phyloP scores from a whole-genome alignment of 768 basidiomycete species.

The Rhodocollybia butyracea region DNA sequence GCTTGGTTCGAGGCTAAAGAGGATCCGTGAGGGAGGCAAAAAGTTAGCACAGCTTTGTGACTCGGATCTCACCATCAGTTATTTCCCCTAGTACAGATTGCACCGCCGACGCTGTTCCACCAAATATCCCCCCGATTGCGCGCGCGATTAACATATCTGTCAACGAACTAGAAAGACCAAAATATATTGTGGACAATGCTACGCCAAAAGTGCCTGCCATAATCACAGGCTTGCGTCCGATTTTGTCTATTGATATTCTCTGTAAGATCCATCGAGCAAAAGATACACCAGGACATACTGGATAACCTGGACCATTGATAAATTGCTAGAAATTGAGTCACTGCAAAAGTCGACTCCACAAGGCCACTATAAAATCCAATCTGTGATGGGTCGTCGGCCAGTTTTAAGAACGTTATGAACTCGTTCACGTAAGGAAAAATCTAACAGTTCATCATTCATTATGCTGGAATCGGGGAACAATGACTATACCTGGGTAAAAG shows the following conservation, averaged over 20 bases:
- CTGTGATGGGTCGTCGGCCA: constrained; percentile 55
- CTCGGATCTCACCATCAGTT: constrained; percentile 36
- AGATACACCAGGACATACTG: constrained; percentile 22
- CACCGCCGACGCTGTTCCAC: constrained; percentile 62
- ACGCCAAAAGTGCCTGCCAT: constrained; percentile 49
- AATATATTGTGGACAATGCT: constrained; percentile 45
- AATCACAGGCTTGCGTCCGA: constrained; percentile 70
- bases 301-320: constrained; percentile 64
- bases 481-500: constrained; percentile 65
- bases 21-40: background rate
- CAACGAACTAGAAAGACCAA: constrained; percentile 58
- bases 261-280: constrained; percentile 4
- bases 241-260: constrained; percentile 35
- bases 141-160: constrained; percentile 46
- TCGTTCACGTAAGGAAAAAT: constrained; percentile 74
- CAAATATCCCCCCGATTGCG: constrained; percentile 54
- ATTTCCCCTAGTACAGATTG: constrained; percentile 64
- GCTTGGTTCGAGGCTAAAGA: constrained; percentile 50
- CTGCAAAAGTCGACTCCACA: constrained; percentile 34
- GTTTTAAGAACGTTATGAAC: constrained; percentile 53
- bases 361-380: constrained; percentile 71
- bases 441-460: too few species aligned
- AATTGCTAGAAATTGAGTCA: constrained; percentile 58
- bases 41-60: background rate
- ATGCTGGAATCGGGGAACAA: too few species aligned